Conservation (phyloP, 2,329 filamentous ascomycete species). For the Lecanicillium sp. region DNA sequence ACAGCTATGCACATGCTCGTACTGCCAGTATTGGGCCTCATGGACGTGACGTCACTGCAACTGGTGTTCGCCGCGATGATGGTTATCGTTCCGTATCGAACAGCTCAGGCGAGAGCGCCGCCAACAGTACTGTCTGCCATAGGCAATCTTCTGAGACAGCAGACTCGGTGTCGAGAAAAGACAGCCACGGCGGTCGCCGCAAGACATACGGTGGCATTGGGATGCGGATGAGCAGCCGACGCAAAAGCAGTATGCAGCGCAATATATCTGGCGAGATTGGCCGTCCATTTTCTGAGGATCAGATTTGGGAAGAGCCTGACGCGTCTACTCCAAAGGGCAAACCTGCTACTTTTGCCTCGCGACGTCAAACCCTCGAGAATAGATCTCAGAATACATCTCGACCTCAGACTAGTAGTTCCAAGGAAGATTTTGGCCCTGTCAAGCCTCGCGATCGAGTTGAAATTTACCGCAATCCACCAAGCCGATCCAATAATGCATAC, state of each 20-base stretch:
- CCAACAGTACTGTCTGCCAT: conserved; percentile 23
- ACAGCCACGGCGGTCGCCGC: conserved; percentile 15
- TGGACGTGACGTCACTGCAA: conserved; percentile 36
- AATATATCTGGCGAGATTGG: conserved; percentile 62
- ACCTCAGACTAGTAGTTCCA: neutral
- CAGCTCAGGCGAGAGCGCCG: conserved; percentile 43
- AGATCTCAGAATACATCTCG: conserved; percentile 22
- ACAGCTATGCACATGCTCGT: conserved; percentile 62
- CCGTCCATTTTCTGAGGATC: conserved; percentile 63
- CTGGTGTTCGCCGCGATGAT: conserved; percentile 35
- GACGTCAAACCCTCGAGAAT: conserved; percentile 22
- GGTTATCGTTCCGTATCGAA: conserved; percentile 39
- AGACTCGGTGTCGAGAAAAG: conserved; percentile 6
- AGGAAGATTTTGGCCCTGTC: conserved; percentile 27
- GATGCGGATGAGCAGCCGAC: conserved; percentile 32
- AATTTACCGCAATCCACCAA: conserved; percentile 76
- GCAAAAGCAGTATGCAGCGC: conserved; percentile 58
- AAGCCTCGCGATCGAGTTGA: conserved; percentile 50
- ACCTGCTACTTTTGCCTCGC: conserved; percentile 22
- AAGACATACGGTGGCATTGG: conserved; percentile 35
- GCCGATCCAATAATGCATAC: conserved; percentile 70
- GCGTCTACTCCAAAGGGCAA: conserved; percentile 15
- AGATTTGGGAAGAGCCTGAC: conserved; percentile 85
- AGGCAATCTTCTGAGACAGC: conserved; percentile 7
- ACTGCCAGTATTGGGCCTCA: conserved; percentile 49